phyloP scores from a whole-genome alignment of 352 stramenopile genomes.

The Phytophthora citrophthora region DNA sequence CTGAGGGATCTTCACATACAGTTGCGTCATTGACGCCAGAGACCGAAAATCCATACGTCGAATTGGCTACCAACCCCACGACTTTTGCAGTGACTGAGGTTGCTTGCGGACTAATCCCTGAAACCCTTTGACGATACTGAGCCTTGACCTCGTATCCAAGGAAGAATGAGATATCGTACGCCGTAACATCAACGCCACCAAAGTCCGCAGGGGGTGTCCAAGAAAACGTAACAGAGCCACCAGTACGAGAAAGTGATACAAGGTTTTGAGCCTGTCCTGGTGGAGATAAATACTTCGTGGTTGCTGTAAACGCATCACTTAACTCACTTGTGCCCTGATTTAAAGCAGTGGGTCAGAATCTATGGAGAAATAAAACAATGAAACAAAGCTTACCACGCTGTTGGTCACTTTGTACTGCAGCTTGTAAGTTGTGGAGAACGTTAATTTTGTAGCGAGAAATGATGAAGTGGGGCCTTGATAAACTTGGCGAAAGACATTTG shows the following conservation, averaged over 20 bases:
- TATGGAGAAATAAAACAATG: neutral
- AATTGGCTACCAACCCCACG: slow-evolving; percentile 48
- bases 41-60: slow-evolving; percentile 62
- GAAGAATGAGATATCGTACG: slow-evolving; percentile 58
- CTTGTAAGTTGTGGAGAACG: slow-evolving; percentile 52
- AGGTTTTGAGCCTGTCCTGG: slow-evolving; percentile 48
- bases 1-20: slow-evolving; percentile 39
- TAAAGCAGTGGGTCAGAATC: neutral
- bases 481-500: slow-evolving; percentile 49
- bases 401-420: slow-evolving; percentile 54
- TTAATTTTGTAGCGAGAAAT: slow-evolving; percentile 37
- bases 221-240: slow-evolving; percentile 45
- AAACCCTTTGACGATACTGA: slow-evolving; percentile 46
- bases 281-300: slow-evolving; percentile 51
- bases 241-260: slow-evolving; percentile 30
- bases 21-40: slow-evolving; percentile 61
- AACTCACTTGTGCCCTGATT: slow-evolving; percentile 53
- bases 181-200: slow-evolving; percentile 55
- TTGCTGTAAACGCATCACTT: slow-evolving; percentile 38
- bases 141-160: slow-evolving; percentile 31
- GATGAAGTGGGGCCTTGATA: slow-evolving; percentile 35
- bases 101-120: slow-evolving; percentile 25
- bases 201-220: slow-evolving; percentile 61
- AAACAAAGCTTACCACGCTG: slow-evolving; percentile 33
- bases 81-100: slow-evolving; percentile 43